Percentiles rank a stretch among this genome's conserved stretches.
Evolutionary conservation across 2,329 filamentous ascomycete genomes (phyloP).

Genomic region (Talaromyces piceae): DNA sequence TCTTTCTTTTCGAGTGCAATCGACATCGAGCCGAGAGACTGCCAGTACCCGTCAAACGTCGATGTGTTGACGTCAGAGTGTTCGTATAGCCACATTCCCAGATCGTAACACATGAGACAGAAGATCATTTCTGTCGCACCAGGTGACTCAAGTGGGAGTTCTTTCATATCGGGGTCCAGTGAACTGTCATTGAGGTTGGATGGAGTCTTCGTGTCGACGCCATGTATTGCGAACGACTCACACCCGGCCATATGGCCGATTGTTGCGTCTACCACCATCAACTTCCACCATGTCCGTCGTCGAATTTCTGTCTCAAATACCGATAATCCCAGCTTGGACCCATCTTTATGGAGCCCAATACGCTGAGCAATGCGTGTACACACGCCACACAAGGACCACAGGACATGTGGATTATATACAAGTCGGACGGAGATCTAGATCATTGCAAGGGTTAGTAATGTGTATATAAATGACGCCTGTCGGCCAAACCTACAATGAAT

Average conservation of each 20-base stretch:
- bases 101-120: constrained; percentile 26
- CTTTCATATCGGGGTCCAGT: constrained; percentile 36
- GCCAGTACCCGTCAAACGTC: constrained; percentile 16
- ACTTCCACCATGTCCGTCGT: constrained; percentile 60
- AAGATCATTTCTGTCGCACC: constrained; percentile 43
- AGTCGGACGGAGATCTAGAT: constrained; percentile 49
- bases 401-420: constrained; percentile 51
- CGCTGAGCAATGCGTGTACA: constrained; percentile 59
- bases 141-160: constrained; percentile 33
- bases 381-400: constrained; percentile 55
- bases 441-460: constrained; percentile 4
- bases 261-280: constrained; percentile 52
- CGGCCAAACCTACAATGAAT: constrained; percentile 34
- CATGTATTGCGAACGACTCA: constrained; percentile 45
- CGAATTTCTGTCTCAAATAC: constrained; percentile 62
- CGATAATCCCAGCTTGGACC: constrained; percentile 47
- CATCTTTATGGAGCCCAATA: constrained; percentile 60
- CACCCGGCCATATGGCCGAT: constrained; percentile 53
- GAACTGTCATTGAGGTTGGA: constrained; percentile 37
- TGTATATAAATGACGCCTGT: background rate
- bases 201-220: constrained; percentile 23
- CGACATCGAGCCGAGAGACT: constrained; percentile 15
- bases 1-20: constrained; percentile 18
- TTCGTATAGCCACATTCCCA: constrained; percentile 23
- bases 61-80: constrained; percentile 12